Percentiles rank a stretch among this genome's conserved stretches.
Conservation (phyloP, 1,139 yeast species). For the Yamadazyma mexicana region DNA sequence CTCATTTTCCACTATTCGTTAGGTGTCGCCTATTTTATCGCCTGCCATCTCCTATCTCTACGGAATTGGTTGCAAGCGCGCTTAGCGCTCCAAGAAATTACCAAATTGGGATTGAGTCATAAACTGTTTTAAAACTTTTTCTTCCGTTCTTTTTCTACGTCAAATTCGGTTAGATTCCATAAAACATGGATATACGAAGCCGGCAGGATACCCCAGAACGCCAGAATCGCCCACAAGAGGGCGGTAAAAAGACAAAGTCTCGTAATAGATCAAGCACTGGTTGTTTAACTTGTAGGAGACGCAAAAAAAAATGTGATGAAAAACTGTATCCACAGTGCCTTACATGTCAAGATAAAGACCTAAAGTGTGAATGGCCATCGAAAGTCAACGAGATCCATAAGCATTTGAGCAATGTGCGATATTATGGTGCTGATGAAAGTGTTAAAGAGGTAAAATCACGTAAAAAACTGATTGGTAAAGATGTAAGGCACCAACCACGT, state of each 20-base stretch:
- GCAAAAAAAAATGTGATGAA: constrained; percentile 46
- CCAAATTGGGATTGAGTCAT: constrained; percentile 29
- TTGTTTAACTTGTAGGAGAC: constrained; percentile 39
- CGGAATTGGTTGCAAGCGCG: constrained; percentile 24
- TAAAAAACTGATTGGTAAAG: no score
- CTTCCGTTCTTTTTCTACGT: background rate
- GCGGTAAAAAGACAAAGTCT: constrained; percentile 6
- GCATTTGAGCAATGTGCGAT: constrained; percentile 27
- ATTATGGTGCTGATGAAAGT: constrained; percentile 19
- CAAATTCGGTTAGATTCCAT: background rate
- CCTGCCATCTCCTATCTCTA: background rate
- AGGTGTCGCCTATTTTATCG: no score
- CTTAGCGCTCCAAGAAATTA: constrained; percentile 21
- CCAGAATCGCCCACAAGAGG: no score
- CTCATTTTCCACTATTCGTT: no score
- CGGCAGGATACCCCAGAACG: constrained; percentile 3
- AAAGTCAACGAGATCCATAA: constrained; percentile 26
- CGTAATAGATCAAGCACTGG: constrained; percentile 35
- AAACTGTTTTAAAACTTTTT: constrained; percentile 5
- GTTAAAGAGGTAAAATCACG: background rate
- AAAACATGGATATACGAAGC: constrained; percentile 6
- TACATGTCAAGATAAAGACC: constrained; percentile 26
- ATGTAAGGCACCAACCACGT: no score
- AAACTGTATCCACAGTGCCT: constrained; percentile 34
- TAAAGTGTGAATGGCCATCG: constrained; percentile 36